Conservation (phyloP, 148 eudicot species). For the Persicaria maculosa region DNA sequence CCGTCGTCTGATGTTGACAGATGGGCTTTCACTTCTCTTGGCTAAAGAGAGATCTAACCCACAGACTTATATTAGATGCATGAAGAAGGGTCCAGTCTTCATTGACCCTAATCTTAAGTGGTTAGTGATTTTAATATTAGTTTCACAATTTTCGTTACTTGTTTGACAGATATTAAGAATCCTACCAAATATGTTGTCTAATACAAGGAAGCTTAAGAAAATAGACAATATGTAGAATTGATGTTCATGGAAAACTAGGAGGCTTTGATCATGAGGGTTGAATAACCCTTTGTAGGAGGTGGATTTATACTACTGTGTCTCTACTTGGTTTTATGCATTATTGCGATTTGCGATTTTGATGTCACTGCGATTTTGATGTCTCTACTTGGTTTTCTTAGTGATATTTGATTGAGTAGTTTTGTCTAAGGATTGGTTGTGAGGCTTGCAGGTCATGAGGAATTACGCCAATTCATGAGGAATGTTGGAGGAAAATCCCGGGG, state of each 20-base stretch:
- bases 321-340: background rate
- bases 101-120: slow-evolving; percentile 88
- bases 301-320: background rate
- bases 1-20: slow-evolving; percentile 27
- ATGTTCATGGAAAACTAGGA: background rate
- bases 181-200: background rate
- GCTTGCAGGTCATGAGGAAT: too few relatives aligned
- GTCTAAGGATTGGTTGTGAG: too few relatives aligned
- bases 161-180: background rate
- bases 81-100: slow-evolving; percentile 97
- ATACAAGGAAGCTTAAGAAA: background rate
- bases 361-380: background rate
- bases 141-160: background rate
- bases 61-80: slow-evolving; percentile 91
- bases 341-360: background rate
- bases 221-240: background rate
- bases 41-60: slow-evolving; percentile 82
- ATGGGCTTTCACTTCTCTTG: slow-evolving; percentile 81
- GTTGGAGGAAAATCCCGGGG: slow-evolving; percentile 49
- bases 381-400: too few relatives aligned
- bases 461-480: background rate
- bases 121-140: slow-evolving; percentile 32
- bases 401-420: too few relatives aligned
- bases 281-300: background rate
- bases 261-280: background rate